Conservation (phyloP, 768 basidiomycete genomes). For the Leccinum variicolor region DNA sequence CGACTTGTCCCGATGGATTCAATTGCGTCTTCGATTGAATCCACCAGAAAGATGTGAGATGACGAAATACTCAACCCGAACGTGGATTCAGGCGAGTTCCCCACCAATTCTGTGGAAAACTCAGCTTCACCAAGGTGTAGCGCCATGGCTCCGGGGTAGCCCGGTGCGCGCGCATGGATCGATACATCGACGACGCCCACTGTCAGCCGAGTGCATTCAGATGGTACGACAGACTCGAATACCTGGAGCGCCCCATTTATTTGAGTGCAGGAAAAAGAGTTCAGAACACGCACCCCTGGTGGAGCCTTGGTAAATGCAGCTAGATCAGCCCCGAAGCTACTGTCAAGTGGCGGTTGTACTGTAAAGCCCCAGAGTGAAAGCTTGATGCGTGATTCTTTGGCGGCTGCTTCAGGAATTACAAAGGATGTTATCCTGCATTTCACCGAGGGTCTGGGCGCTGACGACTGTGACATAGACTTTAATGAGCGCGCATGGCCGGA, state of each 20-base stretch:
- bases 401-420: conserved; percentile 51
- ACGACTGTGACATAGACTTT: conserved; percentile 33
- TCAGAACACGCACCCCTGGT: conserved; percentile 65
- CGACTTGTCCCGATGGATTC: conserved; percentile 17
- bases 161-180: conserved; percentile 54
- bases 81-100: conserved; percentile 54
- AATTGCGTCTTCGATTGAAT: conserved; percentile 42
- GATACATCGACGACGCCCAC: conserved; percentile 67
- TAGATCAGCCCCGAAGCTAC: conserved; percentile 62
- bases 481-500: not conserved
- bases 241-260: conserved; percentile 42
- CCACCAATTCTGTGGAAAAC: conserved; percentile 71
- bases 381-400: conserved; percentile 79
- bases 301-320: conserved; percentile 72
- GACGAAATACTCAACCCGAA: conserved; percentile 49
- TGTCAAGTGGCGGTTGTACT: conserved; percentile 56
- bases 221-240: conserved; percentile 92
- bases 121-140: conserved; percentile 61
- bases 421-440: conserved; percentile 68
- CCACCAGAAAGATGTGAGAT: conserved; percentile 51
- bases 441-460: conserved; percentile 47
- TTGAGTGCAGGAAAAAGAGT: not conserved
- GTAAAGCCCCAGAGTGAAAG: conserved; percentile 63
- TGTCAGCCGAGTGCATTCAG: conserved; percentile 74
- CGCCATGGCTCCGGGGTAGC: conserved; percentile 62